A percentile compares a stretch with the other conserved stretches of the same genome.
Evolutionary conservation across 2,329 filamentous ascomycete species (phyloP).

Genomic region (Chalara sp.): DNA sequence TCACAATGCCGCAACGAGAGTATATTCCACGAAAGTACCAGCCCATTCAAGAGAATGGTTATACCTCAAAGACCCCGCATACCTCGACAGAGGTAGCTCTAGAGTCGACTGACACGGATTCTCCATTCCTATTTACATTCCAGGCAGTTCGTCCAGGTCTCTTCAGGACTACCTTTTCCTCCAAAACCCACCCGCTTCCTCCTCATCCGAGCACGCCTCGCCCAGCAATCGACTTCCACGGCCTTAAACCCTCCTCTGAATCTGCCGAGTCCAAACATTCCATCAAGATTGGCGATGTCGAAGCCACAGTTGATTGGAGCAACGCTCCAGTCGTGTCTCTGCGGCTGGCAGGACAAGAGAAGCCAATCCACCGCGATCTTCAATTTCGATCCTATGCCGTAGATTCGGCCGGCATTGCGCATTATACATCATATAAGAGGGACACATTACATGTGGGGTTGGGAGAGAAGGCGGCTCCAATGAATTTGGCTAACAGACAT

Average conservation of each 20-base stretch:
- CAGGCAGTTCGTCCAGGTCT: constrained; percentile 55
- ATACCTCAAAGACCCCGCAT: not conserved
- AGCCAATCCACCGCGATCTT: constrained; percentile 55
- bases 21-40: constrained; percentile 14
- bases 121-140: constrained; percentile 52
- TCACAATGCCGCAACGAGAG: constrained; percentile 18
- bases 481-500: constrained; percentile 61
- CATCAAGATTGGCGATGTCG: constrained; percentile 41
- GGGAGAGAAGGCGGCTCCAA: constrained; percentile 66
- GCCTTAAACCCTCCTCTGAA: constrained; percentile 20
- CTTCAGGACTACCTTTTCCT: constrained; percentile 63
- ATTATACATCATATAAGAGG: constrained; percentile 57
- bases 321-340: constrained; percentile 52
- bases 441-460: constrained; percentile 62
- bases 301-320: constrained; percentile 52
- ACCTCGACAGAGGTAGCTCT: constrained; percentile 11
- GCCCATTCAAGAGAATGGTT: constrained; percentile 11
- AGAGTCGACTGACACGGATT: constrained; percentile 13
- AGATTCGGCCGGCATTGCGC: constrained; percentile 54
- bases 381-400: constrained; percentile 58
- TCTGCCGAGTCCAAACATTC: constrained; percentile 30
- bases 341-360: constrained; percentile 39
- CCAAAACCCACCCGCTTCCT: constrained; percentile 53
- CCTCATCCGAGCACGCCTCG: constrained; percentile 54
- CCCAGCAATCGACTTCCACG: constrained; percentile 27